Conservation (phyloP, 1,284 basidiomycete species). For the Takashimella koratensis region DNA sequence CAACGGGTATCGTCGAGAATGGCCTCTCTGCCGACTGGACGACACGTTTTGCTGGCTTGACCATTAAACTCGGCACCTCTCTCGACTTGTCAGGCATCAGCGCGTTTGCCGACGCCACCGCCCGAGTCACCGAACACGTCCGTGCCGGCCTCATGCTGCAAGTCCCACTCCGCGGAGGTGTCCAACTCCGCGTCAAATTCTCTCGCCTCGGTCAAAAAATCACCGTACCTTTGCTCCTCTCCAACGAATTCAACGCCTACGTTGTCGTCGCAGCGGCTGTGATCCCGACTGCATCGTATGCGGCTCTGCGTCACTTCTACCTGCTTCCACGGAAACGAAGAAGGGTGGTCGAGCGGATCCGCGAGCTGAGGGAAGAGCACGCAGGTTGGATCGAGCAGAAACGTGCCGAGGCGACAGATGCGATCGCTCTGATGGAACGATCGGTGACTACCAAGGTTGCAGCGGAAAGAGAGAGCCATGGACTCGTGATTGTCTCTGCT, state of each 20-base stretch:
- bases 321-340: conserved; percentile 56
- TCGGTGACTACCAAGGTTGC: conserved; percentile 47
- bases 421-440: conserved; percentile 50
- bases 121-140: conserved; percentile 38
- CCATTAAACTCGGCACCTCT: conserved; percentile 48
- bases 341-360: conserved; percentile 27
- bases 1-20: conserved; percentile 34
- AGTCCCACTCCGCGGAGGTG: conserved; percentile 28
- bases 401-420: conserved; percentile 59
- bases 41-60: conserved; percentile 50
- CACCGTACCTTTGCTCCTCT: conserved; percentile 57
- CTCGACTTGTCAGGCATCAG: conserved; percentile 26
- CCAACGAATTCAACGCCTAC: conserved; percentile 52
- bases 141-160: conserved; percentile 35
- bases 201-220: conserved; percentile 56
- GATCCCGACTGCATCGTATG: conserved; percentile 56
- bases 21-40: conserved; percentile 47
- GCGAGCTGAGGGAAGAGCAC: conserved; percentile 58
- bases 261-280: conserved; percentile 55
- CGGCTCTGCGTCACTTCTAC: conserved; percentile 58
- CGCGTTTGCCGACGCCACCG: conserved; percentile 41
- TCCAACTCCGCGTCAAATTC: conserved; percentile 27
- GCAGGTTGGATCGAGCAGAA: conserved; percentile 60
- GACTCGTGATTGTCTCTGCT: conserved; percentile 69
- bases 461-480: conserved; percentile 52